Percentiles rank a stretch among this genome's conserved stretches.
These are phyloP conservation scores for Pichia terricola DNA, from an alignment of 1,139 yeast genomes.

Conservation along the genomic window DNA sequence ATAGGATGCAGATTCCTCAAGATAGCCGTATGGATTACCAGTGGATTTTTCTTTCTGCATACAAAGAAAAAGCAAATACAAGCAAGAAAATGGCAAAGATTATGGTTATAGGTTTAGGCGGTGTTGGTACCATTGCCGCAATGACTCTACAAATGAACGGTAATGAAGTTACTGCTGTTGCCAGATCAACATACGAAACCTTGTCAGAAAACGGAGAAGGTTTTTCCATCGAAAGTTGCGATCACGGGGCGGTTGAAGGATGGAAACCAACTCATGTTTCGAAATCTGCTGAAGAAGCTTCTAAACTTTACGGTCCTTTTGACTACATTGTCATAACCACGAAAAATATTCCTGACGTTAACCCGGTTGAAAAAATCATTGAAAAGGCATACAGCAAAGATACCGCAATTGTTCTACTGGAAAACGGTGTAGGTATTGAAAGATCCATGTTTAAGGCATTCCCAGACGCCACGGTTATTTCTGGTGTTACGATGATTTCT, in stretches of 20 bases:
- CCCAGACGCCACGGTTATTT: constrained; percentile 50
- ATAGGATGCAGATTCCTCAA: no score
- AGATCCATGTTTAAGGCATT: constrained; percentile 44
- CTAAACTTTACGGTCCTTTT: constrained; percentile 35
- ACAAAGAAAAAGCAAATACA: no score
- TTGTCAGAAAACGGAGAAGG: constrained; percentile 50
- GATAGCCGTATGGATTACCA: no score
- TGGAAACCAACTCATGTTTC: constrained; percentile 48
- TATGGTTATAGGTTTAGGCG: constrained; percentile 60
- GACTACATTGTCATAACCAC: constrained; percentile 64
- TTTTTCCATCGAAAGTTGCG: constrained; percentile 47
- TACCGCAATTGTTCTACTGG: constrained; percentile 53
- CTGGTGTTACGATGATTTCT: constrained; percentile 57
- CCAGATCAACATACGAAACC: constrained; percentile 55
- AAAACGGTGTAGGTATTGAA: constrained; percentile 73
- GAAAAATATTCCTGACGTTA: constrained; percentile 65
- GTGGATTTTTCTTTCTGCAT: no score
- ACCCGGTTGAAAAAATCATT: constrained; percentile 48
- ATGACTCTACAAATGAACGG: constrained; percentile 43
- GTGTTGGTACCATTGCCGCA: constrained; percentile 67
- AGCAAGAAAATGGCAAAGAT: constrained; percentile 24
- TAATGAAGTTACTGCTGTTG: constrained; percentile 50
- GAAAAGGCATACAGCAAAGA: constrained; percentile 42
- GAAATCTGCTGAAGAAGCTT: constrained; percentile 24
- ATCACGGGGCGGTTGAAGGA: constrained; percentile 43